Evolutionary conservation across 169 alveolate species (phyloP).

Genomic region (Condylostoma magnum): DNA sequence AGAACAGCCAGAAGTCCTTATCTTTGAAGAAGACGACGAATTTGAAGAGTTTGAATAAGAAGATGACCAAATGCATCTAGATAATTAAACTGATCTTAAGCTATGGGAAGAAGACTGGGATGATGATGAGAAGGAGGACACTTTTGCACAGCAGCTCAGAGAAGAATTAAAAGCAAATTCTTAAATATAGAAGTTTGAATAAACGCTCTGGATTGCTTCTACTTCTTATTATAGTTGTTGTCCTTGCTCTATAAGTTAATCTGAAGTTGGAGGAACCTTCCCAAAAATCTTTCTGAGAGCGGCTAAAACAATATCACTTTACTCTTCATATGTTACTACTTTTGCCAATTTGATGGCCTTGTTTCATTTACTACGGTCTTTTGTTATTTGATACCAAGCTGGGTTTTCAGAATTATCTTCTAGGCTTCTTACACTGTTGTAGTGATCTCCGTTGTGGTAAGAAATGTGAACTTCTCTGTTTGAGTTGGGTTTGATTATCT

Average conservation of each 20-base stretch:
- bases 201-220: not conserved
- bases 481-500: slow-evolving; percentile 15
- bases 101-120: slow-evolving; percentile 37
- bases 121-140: slow-evolving; percentile 22
- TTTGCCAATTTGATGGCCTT: too few species aligned
- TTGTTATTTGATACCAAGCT: too few species aligned
- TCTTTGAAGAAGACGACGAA: slow-evolving; percentile 33
- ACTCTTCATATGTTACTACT: too few species aligned
- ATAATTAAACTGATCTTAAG: not conserved
- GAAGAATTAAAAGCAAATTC: not conserved
- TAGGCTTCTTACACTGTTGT: slow-evolving; percentile 50
- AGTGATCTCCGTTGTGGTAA: slow-evolving; percentile 68
- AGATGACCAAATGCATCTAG: not conserved
- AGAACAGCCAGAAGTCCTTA: too few species aligned
- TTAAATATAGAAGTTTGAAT: not conserved
- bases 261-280: too few species aligned
- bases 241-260: too few species aligned
- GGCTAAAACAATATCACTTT: too few species aligned
- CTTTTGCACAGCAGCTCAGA: slow-evolving; percentile 17
- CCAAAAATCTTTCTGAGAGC: too few species aligned
- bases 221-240: too few species aligned
- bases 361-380: too few species aligned
- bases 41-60: slow-evolving; percentile 26
- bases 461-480: slow-evolving; percentile 44
- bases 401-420: slow-evolving; percentile 43